Base-by-base conservation (phyloP, 768 basidiomycete species). In the Collybia nuda region DNA sequence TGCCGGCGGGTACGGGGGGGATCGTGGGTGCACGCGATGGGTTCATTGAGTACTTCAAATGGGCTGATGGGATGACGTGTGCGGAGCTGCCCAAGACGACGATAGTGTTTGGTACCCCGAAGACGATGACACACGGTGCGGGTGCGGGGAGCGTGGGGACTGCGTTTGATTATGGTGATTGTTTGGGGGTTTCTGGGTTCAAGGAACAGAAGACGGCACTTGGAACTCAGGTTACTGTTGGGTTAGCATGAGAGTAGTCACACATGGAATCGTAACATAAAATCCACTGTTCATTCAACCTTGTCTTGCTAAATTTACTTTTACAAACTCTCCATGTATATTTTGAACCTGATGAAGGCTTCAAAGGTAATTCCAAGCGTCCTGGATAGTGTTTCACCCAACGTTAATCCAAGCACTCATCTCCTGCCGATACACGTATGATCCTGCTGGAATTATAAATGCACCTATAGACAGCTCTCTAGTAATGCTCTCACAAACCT, bases 151-250 rank as follows among this genome's bases (percentile, higher is more conserved):
- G 35, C 24, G 23, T 47, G 45, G 8, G 22, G 32, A 23, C 23
- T 23, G 45, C 35, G 3, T 37, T 9, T n/a, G 45, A 47, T 15
- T 37, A 47, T 47, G 45, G 45, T 6, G 35, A 47, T 47, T 47
- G 45, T 47, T 21, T n/a, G 21, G 45, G 45, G 1, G 24, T 23
- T n/a, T 32, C n/a, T 37, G 45, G 2, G 12, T 47, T 14, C 26
- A n/a, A 47, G 35, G 18, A 21, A 11, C 35, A 47, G 21, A 36
- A 38, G 21, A 47, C 45, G 24, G 45, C 1, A 17, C 24, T 23
- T 6, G 45, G 21, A 21, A 23, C 38, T 26, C 21, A 46, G 45
- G 19, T 46, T 22, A 46, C 22, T 19, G 45, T 37, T 36, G 45
- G 45, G 35, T 46, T 46, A 14, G 18, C 50, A 6, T 40, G 45